A percentile compares a stretch with the other conserved stretches of the same genome.
phyloP scores from a whole-genome alignment of 192 early-diverging fungal species.

The Podila horticola region DNA sequence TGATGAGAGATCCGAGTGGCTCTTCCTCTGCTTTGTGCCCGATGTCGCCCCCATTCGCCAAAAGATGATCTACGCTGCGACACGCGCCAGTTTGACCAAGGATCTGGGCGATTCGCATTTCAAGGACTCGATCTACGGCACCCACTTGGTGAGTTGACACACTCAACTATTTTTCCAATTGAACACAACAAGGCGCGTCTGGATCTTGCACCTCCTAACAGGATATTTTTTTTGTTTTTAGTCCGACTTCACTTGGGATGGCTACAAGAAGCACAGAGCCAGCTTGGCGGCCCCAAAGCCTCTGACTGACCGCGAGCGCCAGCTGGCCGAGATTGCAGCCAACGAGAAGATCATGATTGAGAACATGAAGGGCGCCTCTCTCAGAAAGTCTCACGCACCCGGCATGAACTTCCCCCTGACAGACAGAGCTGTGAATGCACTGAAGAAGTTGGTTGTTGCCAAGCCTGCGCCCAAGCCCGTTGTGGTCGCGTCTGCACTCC shows the following conservation, averaged over 20 bases:
- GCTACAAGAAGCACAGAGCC: slow-evolving; percentile 67
- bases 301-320: slow-evolving; percentile 86
- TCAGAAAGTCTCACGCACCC: slow-evolving; percentile 72
- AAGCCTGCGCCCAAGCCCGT: slow-evolving; percentile 15
- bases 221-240: slow-evolving; percentile 12
- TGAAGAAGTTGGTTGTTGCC: slow-evolving; percentile 60
- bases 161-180: not conserved
- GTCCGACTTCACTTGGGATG: slow-evolving; percentile 72
- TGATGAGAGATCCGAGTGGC: slow-evolving; percentile 74
- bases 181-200: not conserved
- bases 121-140: slow-evolving; percentile 86
- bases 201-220: not conserved
- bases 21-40: slow-evolving; percentile 83
- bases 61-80: slow-evolving; percentile 96
- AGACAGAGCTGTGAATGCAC: slow-evolving; percentile 67
- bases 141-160: slow-evolving; percentile 58
- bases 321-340: slow-evolving; percentile 70
- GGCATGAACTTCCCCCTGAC: slow-evolving; percentile 72
- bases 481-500: slow-evolving; percentile 8
- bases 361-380: slow-evolving; percentile 62
- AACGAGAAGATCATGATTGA: slow-evolving; percentile 59
- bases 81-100: slow-evolving; percentile 80
- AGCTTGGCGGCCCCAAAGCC: slow-evolving; percentile 79
- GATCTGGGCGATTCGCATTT: slow-evolving; percentile 85
- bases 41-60: slow-evolving; percentile 82